A percentile compares a stretch with the other conserved stretches of the same genome.
phyloP scores from a whole-genome alignment of 164 flowering plant genomes.

The Umbellularia californica region DNA sequence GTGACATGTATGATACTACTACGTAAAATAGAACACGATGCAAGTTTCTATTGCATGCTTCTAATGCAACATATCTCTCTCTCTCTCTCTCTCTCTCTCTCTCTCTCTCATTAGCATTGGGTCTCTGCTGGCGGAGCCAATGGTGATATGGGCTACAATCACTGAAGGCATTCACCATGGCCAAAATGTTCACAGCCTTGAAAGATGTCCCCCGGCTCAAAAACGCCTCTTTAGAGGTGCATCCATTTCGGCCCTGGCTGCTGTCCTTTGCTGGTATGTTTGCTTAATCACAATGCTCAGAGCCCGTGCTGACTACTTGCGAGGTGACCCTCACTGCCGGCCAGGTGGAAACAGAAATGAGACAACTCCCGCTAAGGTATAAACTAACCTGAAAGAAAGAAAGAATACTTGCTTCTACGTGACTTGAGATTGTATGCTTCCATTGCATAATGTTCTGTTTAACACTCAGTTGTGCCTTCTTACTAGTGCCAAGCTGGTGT shows the following conservation, averaged over 20 bases:
- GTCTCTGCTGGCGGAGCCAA: constrained; percentile 42
- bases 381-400: too few relatives aligned
- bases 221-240: constrained; percentile 47
- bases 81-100: too few relatives aligned
- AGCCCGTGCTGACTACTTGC: constrained; percentile 33
- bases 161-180: constrained; percentile 52
- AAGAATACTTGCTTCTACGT: too few relatives aligned
- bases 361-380: neutral
- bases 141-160: constrained; percentile 81
- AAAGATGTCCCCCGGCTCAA: constrained; percentile 36
- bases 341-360: neutral
- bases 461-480: too few relatives aligned
- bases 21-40: too few relatives aligned
- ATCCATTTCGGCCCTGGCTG: constrained; percentile 38
- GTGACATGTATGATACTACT: too few relatives aligned
- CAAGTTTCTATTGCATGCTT: too few relatives aligned
- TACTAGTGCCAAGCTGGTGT: too few relatives aligned
- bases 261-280: constrained; percentile 43
- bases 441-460: too few relatives aligned
- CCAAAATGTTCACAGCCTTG: constrained; percentile 24
- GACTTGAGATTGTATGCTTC: too few relatives aligned
- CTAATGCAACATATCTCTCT: too few relatives aligned
- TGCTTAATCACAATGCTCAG: constrained; percentile 36
- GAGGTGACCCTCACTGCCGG: constrained; percentile 27
- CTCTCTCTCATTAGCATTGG: constrained; percentile 29